These are phyloP conservation scores for Cercospora sp. DNA, from an alignment of 2,329 filamentous ascomycete genomes.

Conservation along the genomic window DNA sequence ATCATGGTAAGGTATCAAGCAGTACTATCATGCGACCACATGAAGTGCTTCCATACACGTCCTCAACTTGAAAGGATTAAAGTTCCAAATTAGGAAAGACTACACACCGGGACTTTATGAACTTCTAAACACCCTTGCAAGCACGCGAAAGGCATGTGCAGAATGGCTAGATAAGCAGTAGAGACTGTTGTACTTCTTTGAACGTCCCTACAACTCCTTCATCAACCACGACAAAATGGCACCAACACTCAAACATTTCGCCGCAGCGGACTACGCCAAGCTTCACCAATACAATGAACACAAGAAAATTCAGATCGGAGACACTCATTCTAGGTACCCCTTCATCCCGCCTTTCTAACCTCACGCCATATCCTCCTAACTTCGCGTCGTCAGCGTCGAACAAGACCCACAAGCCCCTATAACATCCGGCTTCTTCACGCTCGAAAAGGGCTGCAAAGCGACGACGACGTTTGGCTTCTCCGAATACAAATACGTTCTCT, in stretches of 20 bases:
- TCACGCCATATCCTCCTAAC: background rate
- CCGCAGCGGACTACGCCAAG: background rate
- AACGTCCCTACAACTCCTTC: too few relatives aligned
- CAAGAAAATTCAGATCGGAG: conserved; percentile 2
- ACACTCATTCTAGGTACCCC: background rate
- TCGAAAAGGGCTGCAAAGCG: conserved; percentile 2
- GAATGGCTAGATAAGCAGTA: background rate
- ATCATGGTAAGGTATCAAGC: background rate
- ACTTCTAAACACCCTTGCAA: background rate
- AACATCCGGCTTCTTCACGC: conserved; percentile 6
- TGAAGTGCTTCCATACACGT: background rate
- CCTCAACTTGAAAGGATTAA: background rate
- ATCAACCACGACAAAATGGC: too few relatives aligned
- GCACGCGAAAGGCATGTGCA: background rate
- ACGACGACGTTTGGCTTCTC: conserved; percentile 2
- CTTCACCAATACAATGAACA: conserved; percentile 10
- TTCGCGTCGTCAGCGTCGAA: background rate
- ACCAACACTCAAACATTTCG: conserved; percentile 3
- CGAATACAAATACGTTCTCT: conserved; percentile 8
- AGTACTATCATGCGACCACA: background rate
- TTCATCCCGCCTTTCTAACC: background rate
- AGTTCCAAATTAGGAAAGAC: conserved; percentile 6
- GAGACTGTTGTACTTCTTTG: too few relatives aligned
- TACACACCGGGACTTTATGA: background rate
- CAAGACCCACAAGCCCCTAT: background rate